These are phyloP conservation scores for Paraconiothyrium sp. DNA, from an alignment of 2,329 filamentous ascomycete species.

Conservation along the genomic window DNA sequence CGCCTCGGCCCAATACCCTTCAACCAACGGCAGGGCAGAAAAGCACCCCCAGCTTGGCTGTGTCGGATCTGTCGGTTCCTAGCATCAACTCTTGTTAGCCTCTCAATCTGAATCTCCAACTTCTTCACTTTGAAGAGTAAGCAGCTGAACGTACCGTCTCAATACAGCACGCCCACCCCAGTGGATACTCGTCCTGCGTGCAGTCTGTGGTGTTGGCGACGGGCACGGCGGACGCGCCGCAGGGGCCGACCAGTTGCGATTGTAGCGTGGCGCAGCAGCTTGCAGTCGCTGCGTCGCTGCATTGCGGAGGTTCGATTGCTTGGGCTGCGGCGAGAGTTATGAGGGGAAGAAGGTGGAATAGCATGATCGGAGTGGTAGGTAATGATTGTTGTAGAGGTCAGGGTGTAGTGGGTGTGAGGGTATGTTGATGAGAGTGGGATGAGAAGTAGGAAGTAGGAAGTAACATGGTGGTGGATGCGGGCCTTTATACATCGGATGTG, in stretches of 20 bases:
- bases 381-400: too few relatives aligned
- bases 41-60: not conserved
- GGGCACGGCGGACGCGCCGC: not conserved
- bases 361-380: not conserved
- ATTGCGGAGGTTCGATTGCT: not conserved
- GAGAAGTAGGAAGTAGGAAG: too few relatives aligned
- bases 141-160: not conserved
- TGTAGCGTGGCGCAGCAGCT: not conserved
- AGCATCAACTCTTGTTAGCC: not conserved
- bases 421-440: too few relatives aligned
- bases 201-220: not conserved
- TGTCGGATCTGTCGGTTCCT: not conserved
- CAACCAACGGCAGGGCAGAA: not conserved
- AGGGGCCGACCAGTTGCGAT: not conserved
- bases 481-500: too few relatives aligned
- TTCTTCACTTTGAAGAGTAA: too few relatives aligned
- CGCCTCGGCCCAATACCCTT: not conserved
- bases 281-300: not conserved
- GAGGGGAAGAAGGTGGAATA: not conserved
- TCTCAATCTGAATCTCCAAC: not conserved
- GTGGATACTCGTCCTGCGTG: not conserved
- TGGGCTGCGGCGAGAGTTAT: not conserved
- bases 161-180: not conserved
- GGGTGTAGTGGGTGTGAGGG: too few relatives aligned
- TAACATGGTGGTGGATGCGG: too few relatives aligned